Percentiles rank a stretch among this genome's conserved stretches.
Conservation (phyloP, 495 filamentous ascomycete species). For the Margaritispora aquatica region DNA sequence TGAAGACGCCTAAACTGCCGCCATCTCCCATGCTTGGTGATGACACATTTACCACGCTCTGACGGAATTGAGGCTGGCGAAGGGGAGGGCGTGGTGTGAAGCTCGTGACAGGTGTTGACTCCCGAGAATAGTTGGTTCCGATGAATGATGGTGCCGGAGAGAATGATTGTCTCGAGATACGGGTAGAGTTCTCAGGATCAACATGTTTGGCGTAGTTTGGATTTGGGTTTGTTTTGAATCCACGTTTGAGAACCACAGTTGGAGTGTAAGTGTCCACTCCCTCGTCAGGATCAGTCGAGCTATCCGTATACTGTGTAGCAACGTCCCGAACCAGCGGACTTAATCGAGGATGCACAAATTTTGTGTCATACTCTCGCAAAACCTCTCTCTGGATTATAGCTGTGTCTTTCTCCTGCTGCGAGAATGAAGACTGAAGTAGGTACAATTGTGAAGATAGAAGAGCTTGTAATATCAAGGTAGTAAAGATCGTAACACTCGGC, state of each 20-base stretch:
- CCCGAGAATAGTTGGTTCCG: slow-evolving; percentile 16
- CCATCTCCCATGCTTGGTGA: slow-evolving; percentile 42
- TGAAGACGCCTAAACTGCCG: slow-evolving; percentile 74
- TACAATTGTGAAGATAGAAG: slow-evolving; percentile 75
- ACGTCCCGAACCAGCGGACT: slow-evolving; percentile 79
- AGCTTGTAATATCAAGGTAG: slow-evolving; percentile 60
- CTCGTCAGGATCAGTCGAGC: slow-evolving; percentile 27
- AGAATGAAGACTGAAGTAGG: slow-evolving; percentile 61
- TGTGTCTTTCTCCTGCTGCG: slow-evolving; percentile 79
- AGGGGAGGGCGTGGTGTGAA: slow-evolving; percentile 31
- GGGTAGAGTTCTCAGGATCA: slow-evolving; percentile 53
- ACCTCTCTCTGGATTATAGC: slow-evolving; percentile 85
- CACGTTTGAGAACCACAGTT: slow-evolving; percentile 68
- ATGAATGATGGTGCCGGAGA: slow-evolving; percentile 12
- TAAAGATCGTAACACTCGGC: slow-evolving; percentile 80
- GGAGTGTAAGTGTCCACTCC: slow-evolving; percentile 56
- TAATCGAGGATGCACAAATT: slow-evolving; percentile 87
- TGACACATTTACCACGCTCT: slow-evolving; percentile 23
- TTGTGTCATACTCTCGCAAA: slow-evolving; percentile 90
- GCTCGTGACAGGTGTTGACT: slow-evolving; percentile 17
- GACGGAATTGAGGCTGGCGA: slow-evolving; percentile 52
- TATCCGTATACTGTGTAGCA: slow-evolving; percentile 56
- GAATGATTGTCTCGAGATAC: slow-evolving; percentile 3
- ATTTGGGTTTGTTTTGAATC: slow-evolving; percentile 81
- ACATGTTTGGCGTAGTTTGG: slow-evolving; percentile 77